These are phyloP conservation scores for Coelastrella sp. DNA, from an alignment of 139 green algal genomes.

Conservation along the genomic window DNA sequence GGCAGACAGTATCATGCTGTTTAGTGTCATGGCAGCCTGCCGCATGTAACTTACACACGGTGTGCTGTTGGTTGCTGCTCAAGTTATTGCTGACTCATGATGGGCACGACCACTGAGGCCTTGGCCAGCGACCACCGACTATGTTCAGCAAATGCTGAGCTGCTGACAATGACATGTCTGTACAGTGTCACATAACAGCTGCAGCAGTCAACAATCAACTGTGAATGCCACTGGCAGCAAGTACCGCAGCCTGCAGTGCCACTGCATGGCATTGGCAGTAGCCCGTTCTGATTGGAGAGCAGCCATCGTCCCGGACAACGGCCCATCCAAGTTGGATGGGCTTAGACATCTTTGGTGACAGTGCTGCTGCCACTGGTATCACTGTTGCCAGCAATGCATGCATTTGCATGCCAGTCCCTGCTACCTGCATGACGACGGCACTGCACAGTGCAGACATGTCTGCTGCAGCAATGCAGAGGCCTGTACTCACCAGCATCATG, in stretches of 20 bases:
- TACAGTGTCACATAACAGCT: not conserved
- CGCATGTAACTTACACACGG: not conserved
- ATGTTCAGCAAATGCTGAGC: not conserved
- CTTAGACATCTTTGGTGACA: not conserved
- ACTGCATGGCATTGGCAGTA: not conserved
- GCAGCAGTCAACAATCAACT: not conserved
- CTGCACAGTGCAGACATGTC: too few species aligned
- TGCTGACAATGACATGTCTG: not conserved
- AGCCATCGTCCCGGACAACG: not conserved
- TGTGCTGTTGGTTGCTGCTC: not conserved
- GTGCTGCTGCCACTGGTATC: too few species aligned
- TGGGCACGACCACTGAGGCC: too few species aligned
- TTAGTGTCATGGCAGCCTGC: not conserved
- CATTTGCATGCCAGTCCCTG: too few species aligned
- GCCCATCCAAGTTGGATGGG: not conserved
- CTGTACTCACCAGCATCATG: too few species aligned
- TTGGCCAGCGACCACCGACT: too few species aligned
- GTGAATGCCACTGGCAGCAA: not conserved
- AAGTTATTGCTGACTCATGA: too few species aligned
- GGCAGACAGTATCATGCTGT: not conserved
- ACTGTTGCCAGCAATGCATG: too few species aligned
- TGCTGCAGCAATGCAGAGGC: too few species aligned
- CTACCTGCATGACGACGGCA: too few species aligned
- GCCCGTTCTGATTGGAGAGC: too few species aligned
- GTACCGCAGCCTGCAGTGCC: not conserved